Evolutionary conservation across 352 stramenopile species (phyloP).

Genomic region (Phytophthora pluvialis): DNA sequence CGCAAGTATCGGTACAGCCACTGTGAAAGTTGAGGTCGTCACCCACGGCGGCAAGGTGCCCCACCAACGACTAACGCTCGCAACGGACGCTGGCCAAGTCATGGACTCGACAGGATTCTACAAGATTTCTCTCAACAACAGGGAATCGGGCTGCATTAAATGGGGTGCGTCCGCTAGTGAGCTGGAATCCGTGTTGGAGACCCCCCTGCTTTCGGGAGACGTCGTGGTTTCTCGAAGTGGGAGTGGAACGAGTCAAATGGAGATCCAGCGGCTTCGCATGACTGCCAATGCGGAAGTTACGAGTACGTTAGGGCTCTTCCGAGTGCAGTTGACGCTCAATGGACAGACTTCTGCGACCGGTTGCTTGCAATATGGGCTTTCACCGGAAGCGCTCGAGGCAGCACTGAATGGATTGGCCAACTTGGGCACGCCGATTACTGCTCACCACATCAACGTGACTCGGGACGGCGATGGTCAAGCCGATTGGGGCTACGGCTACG

Average conservation of each 20-base stretch:
- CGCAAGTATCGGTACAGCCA: constrained; percentile 32
- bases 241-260: constrained; percentile 65
- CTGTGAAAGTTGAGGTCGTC: constrained; percentile 46
- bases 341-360: constrained; percentile 50
- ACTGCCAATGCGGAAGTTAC: constrained; percentile 74
- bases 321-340: constrained; percentile 67
- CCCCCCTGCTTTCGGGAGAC: constrained; percentile 43
- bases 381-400: constrained; percentile 57
- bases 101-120: constrained; percentile 66
- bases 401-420: constrained; percentile 70
- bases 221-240: constrained; percentile 67
- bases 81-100: constrained; percentile 83
- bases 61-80: constrained; percentile 81
- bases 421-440: constrained; percentile 29
- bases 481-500: constrained; percentile 77
- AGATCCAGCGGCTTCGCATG: constrained; percentile 74
- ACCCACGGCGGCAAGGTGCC: constrained; percentile 82
- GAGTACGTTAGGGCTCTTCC: constrained; percentile 53
- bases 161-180: constrained; percentile 64
- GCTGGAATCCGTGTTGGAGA: constrained; percentile 55
- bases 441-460: constrained; percentile 72
- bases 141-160: constrained; percentile 49
- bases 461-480: constrained; percentile 67
- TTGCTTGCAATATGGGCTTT: constrained; percentile 81
- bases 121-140: constrained; percentile 37